Evolutionary conservation across 192 early-diverging fungal genomes (phyloP).

Genomic region (Spizellomyces sp.): DNA sequence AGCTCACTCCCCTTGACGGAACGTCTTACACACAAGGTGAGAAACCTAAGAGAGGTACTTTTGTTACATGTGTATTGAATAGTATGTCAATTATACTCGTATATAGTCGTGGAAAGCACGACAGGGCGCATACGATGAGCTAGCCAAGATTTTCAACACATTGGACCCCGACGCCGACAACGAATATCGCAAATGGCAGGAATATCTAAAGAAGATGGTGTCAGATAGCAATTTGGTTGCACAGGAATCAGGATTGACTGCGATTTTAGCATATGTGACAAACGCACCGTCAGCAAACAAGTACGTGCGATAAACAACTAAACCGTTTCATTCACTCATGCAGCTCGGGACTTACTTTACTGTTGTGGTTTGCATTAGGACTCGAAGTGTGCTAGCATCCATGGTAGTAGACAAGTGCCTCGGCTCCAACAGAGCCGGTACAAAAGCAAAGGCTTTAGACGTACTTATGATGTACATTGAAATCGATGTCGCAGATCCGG

Average conservation of each 20-base stretch:
- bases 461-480: conserved; percentile 86
- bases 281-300: conserved; percentile 78
- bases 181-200: conserved; percentile 72
- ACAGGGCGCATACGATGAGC: conserved; percentile 78
- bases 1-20: conserved; percentile 74
- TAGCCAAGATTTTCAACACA: conserved; percentile 68
- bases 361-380: conserved; percentile 36
- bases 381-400: conserved; percentile 69
- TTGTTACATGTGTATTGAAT: not conserved
- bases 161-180: conserved; percentile 62
- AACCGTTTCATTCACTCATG: not conserved
- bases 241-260: conserved; percentile 79
- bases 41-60: not conserved
- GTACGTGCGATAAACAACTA: conserved; percentile 34
- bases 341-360: not conserved
- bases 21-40: conserved; percentile 82
- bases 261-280: conserved; percentile 76
- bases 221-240: conserved; percentile 88
- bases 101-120: conserved; percentile 92
- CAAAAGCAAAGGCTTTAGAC: conserved; percentile 76
- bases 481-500: conserved; percentile 76
- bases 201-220: conserved; percentile 77
- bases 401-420: conserved; percentile 87
- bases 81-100: not conserved
- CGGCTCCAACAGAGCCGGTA: conserved; percentile 77